A percentile compares a stretch with the other conserved stretches of the same genome.
Conservation (phyloP, 495 filamentous ascomycete species). For the Penicillium dipodomyicola region DNA sequence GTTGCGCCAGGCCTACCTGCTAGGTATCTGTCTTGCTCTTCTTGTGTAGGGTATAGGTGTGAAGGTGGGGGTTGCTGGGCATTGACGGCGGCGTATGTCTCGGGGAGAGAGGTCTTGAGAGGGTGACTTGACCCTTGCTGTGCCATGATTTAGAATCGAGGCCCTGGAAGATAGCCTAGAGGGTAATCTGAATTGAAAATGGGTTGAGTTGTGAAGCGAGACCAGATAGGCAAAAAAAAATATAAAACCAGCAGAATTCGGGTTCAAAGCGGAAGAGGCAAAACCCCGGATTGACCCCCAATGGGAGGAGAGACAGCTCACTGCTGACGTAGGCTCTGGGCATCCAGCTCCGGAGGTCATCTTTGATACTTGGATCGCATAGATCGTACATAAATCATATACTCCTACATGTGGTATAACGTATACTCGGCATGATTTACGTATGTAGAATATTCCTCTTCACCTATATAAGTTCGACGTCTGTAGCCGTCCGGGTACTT, state of each 20-base stretch:
- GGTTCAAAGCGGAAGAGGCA: constrained; percentile 14
- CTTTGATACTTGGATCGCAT: neutral
- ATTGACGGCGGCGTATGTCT: constrained; percentile 38
- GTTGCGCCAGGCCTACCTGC: constrained; percentile 41
- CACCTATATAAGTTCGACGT: neutral
- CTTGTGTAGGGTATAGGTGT: constrained; percentile 31
- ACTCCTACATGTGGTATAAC: neutral
- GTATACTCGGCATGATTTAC: neutral
- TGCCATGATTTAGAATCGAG: constrained; percentile 15
- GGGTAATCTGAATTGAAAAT: neutral
- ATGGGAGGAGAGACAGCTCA: constrained; percentile 17
- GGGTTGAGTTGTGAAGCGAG: neutral
- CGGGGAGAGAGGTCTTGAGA: constrained; percentile 54
- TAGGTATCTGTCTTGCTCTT: constrained; percentile 31
- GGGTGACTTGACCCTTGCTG: constrained; percentile 43
- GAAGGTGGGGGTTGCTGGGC: constrained; percentile 28
- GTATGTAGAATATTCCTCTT: neutral
- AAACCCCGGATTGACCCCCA: constrained; percentile 18
- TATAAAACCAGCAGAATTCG: constrained; percentile 3
- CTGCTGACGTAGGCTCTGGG: constrained; percentile 20
- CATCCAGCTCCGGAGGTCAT: neutral
- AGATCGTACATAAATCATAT: neutral
- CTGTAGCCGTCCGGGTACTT: neutral
- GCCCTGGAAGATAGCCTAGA: neutral
- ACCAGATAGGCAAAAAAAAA: neutral